Evolutionary conservation across 768 basidiomycete genomes (phyloP), one percentile per base, ranked within the genome.

Genomic region (Suillus subaureus): DNA sequence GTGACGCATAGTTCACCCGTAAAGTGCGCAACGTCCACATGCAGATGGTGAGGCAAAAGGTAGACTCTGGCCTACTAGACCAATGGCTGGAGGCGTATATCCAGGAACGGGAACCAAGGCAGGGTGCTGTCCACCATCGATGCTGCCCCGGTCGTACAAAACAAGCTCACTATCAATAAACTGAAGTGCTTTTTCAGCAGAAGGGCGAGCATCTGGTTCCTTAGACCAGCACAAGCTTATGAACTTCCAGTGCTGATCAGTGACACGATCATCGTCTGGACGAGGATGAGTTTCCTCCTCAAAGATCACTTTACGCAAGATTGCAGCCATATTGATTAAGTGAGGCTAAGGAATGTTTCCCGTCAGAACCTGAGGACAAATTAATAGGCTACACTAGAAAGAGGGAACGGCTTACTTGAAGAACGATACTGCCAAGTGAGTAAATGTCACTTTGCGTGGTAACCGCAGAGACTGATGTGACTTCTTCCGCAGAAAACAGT

Each of bases 381-480:
- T 51, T 28, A 51, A 23, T 16, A 5, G 4, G 26, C 15, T 51
- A 3, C 26, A 15, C 13, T 39, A 13, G 39, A 3, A 28, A 26
- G 15, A 51, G 15, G 15, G 26, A 51, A 28, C 26, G 6, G 42
- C 40, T 35, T 80, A 55, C 65, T 62, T 63, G 65, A 15, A 63
- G 40, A 23, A 70, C 66, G 18, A 82, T 77, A 64, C 80, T 79
- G 4, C 81, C 81, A 65, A 79, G 80, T 0, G 82, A 82, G 4
- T 77, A 84, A 15, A 83, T 78, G 70, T 84, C 83, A 62, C 74
- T 80, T 26, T 21, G 70, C 28, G 49, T 28, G 2, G 37, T 55
- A 9, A 63, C 33, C 16, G 61, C 23, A 16, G 49, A 51, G 23
- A 23, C 23, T 26, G 37, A 42, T 7, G n/a, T n/a, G n/a, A n/a